Percentiles rank a stretch among this genome's conserved stretches.
Evolutionary conservation across 2,329 filamentous ascomycete species (phyloP).

Genomic region (Diplodia corticola): DNA sequence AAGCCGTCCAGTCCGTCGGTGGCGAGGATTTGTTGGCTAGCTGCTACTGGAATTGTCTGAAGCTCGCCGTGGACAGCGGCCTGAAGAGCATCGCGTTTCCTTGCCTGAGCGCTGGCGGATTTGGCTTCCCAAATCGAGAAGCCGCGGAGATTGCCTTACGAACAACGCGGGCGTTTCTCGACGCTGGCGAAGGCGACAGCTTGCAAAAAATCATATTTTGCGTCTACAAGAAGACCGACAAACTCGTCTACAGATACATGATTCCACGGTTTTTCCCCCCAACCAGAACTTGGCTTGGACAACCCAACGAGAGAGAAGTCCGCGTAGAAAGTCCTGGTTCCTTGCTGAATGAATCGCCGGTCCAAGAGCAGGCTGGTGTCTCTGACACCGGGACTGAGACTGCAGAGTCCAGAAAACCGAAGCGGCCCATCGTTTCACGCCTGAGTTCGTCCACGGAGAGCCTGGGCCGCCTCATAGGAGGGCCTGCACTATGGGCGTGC

Average conservation of each 20-base stretch:
- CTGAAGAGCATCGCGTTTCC: conserved; percentile 39
- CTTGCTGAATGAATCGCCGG: neutral
- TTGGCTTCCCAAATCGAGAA: conserved; percentile 33
- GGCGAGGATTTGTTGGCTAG: conserved; percentile 28
- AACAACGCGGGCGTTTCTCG: conserved; percentile 36
- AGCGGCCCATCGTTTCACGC: neutral
- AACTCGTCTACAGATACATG: conserved; percentile 35
- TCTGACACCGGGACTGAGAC: neutral
- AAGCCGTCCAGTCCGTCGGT: neutral
- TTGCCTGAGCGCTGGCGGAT: conserved; percentile 35
- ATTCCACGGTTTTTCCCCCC: conserved; percentile 25
- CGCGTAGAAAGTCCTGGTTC: neutral
- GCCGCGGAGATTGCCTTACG: conserved; percentile 37
- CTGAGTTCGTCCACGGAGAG: neutral
- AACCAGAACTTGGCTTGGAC: neutral
- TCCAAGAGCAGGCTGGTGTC: neutral
- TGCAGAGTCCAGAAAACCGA: neutral
- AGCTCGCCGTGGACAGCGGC: conserved; percentile 27
- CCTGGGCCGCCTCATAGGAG: neutral
- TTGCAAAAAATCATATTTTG: conserved; percentile 38
- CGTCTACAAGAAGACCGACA: conserved; percentile 31
- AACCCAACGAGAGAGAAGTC: neutral
- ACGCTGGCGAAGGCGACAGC: conserved; percentile 26
- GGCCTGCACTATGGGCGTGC: conserved; percentile 1
- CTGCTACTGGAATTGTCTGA: conserved; percentile 35